Base-by-base conservation (phyloP, 1,139 yeast genomes). In the Pneumocystis murina region DNA sequence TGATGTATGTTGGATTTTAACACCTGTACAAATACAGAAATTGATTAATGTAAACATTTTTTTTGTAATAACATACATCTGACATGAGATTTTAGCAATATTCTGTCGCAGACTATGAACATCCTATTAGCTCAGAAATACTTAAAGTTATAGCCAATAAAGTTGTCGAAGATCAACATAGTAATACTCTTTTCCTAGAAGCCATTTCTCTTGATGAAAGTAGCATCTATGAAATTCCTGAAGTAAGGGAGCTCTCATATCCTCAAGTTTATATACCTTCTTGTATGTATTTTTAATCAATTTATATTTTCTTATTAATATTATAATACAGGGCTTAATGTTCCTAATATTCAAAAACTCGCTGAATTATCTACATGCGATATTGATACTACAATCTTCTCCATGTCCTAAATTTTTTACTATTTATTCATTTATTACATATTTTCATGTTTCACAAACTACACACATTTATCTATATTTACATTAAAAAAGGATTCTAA, bases 251-350 rank as follows among this genome's bases (percentile, higher is more conserved):
- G 64, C 85, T 92, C 75, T 84, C 88, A 65, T 82, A 90, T 72
- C 91, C 94, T 62, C 97, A 92, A 76, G 95, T 97, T 1, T 92
- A 91, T 72, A 95, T 94, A 67, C 99, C 99, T 58, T 94, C 95
- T 1, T 66, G 68, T 64, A 48, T 48, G 66, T 62, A 6, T 28
- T 8, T 38, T 20, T 24, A 57, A 59, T 17, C 17, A 20, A 87
- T 95, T 89, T 48, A 20, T 48, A 43, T 92, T 97, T 12, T 64
- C 8, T 63, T 14, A 63, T n/a, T 60, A 60, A 36, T 28, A 60
- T 20, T 60, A 12, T 20, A 6, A 36, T 35, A 36, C 40, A 41
- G 62, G 62, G 55, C 62, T 60, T 60, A 20, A 60, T 38, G 48
- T 39, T 55, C 62, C 62, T 41, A 60, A n/a, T 2, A 1, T 38